Percentiles rank a stretch among this genome's conserved stretches.
These are phyloP conservation scores for Mycena haematopus DNA, from an alignment of 768 basidiomycete genomes.

Conservation along the genomic window DNA sequence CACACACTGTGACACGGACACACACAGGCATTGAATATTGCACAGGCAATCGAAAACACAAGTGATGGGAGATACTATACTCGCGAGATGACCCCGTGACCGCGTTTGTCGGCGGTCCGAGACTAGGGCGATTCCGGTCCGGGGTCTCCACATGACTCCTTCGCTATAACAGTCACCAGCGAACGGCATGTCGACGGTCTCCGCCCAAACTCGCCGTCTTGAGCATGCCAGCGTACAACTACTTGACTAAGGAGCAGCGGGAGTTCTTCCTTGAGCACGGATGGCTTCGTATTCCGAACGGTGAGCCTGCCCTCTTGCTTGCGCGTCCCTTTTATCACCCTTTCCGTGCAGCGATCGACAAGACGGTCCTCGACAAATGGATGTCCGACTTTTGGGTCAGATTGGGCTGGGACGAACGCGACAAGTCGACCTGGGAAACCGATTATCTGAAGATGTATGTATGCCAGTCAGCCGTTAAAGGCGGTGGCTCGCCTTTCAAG, in stretches of 20 bases:
- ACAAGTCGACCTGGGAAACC: conserved; percentile 25
- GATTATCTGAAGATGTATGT: conserved; percentile 25
- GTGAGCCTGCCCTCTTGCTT: conserved; percentile 13
- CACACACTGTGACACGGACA: no score
- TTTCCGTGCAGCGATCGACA: conserved; percentile 20
- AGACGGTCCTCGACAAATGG: conserved; percentile 26
- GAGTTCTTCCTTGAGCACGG: conserved; percentile 27
- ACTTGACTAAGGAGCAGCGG: conserved; percentile 25
- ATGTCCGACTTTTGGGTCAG: conserved; percentile 27
- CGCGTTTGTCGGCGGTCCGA: no score
- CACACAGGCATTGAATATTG: no score
- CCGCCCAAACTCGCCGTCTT: no score
- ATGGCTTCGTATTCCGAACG: conserved; percentile 25
- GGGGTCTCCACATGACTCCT: no score
- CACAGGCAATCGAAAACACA: no score
- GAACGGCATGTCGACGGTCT: no score
- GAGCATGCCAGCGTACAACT: conserved; percentile 21
- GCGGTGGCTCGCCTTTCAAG: conserved; percentile 10
- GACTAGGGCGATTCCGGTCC: no score
- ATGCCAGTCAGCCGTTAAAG: conserved; percentile 18
- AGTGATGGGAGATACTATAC: no score
- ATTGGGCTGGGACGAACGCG: conserved; percentile 25
- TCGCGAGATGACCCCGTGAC: no score
- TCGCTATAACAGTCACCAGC: no score
- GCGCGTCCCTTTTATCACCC: conserved; percentile 18